Base-by-base conservation (phyloP, 2,329 filamentous ascomycete species). In the Epichloe glyceriae region DNA sequence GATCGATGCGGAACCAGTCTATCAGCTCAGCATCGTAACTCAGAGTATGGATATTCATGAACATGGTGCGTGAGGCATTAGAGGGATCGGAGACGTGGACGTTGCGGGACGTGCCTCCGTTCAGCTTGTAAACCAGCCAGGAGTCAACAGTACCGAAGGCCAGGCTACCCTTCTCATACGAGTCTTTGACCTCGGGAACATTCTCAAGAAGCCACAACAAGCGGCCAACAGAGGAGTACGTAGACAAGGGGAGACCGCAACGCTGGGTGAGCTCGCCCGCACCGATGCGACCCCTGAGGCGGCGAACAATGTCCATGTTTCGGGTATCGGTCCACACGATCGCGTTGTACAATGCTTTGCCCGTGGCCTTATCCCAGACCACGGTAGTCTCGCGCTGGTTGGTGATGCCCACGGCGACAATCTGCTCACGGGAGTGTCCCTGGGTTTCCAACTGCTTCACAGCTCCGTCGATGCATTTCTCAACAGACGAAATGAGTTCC, bases 241-340 rank as follows among this genome's bases (percentile, higher is more conserved):
- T 91, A 34, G 86, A 90, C 22, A 93, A 72, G 5, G 87, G 86
- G 42, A 91, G 74, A 52, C 87, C 87, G 61, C 85, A 89, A 52
- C 86, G 73, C 46, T 78, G 70, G 50, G 73, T 77, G 48, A 91
- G 70, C 54, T 85, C 77, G 52, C 85, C 79, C 17, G 85, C 78
- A 33, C 83, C 85, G 19, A 80, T 70, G 55, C 78, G 74, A 15
- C 70, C 66, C 68, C 87, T 89, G 34, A 91, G 70, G 58, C 88
- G 82, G 53, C 85, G 80, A 10, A 88, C 86, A 46, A 91, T 71
- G 50, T 78, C 74, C 56, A 80, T 78, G 46, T 85, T 84, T 50
- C 87, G 75, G n/a, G 86, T 90, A 63, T 93, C 87, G 39, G 87
- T 85, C 86, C 87, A 91, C 50, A 86, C 86, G 55, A 93, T 88